Conservation (phyloP, 352 stramenopile genomes). For the Blastocystis sp. region DNA sequence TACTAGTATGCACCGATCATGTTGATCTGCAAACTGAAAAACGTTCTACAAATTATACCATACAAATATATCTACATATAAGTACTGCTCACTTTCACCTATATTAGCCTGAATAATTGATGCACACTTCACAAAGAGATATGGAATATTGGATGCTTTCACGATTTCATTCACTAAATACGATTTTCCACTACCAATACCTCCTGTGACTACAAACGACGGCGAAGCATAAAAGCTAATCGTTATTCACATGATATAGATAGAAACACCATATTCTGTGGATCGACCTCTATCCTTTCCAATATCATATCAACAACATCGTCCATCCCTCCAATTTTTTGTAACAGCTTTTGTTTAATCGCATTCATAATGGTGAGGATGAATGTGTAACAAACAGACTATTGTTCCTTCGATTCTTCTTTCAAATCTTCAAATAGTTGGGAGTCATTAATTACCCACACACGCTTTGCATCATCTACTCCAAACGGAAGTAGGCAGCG, state of each 20-base stretch:
- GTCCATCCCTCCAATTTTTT: slow-evolving; percentile 45
- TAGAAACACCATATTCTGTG: background rate
- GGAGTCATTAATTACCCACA: slow-evolving; percentile 50
- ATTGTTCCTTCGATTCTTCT: background rate
- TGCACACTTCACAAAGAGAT: background rate
- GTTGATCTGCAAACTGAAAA: background rate
- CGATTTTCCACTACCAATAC: slow-evolving; percentile 26
- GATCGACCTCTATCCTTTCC: background rate
- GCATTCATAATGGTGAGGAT: background rate
- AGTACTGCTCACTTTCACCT: slow-evolving; percentile 10
- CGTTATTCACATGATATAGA: background rate
- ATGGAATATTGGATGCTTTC: background rate
- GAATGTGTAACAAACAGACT: background rate
- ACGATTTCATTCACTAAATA: background rate
- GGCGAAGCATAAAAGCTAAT: background rate
- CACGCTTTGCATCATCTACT: slow-evolving; percentile 39
- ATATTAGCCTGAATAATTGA: slow-evolving; percentile 15
- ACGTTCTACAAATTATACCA: background rate
- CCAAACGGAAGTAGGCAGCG: slow-evolving; percentile 46
- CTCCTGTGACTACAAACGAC: background rate
- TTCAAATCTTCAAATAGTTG: slow-evolving; percentile 55
- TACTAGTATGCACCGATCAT: background rate
- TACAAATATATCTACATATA: background rate
- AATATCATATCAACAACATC: background rate
- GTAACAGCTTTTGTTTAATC: background rate